Evolutionary conservation across 139 green algal species (phyloP), one percentile per base, ranked within the genome.

Genomic region (Picocystis salinarum): DNA sequence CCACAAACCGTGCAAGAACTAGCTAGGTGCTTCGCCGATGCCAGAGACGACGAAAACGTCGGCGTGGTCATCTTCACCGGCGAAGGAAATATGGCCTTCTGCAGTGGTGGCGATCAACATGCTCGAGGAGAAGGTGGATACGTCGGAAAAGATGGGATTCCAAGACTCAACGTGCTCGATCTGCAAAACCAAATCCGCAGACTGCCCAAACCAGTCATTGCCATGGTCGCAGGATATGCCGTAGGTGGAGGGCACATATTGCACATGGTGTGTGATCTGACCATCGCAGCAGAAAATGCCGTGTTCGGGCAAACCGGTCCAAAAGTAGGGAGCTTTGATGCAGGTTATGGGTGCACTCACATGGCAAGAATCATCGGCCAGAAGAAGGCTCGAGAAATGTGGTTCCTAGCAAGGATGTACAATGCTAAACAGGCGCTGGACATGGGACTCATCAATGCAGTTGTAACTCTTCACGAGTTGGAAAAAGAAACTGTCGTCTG

Each of bases 221-320:
- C 82, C 17, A 76, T 80, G 75, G 86, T 97, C 46, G 84, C 84
- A 4, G 87, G 87, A 15, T 95, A 93, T 61, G 87, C 86, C 2
- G 86, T 97, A 10, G 87, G 87, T 6, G 87, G 87, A 0, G 87
- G 87, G 27, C 79, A 97, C 66, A 86, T 97, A 49, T 64, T 97
- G 48, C 87, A 96, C 59, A 93, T 97, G 85, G 59, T 96, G 19
- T 95, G 85, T 52, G 87, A 97, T 61, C 55, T 97, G 39, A 96
- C 87, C 70, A 91, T 97, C 23, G 76, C 87, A 2, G 87, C 87
- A 18, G 87, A 97, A 65, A 97, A 97, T 48, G 84, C 77, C 1
- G 75, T 97, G 9, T 97, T 96, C 66, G 87, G 87, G 9, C 87
- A 97, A 63, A 96, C 85, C 4, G 87, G 87, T 10, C 87, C 87